Evolutionary conservation across 768 basidiomycete genomes (phyloP).

Genomic region (Porpolomopsis calyptriformis): DNA sequence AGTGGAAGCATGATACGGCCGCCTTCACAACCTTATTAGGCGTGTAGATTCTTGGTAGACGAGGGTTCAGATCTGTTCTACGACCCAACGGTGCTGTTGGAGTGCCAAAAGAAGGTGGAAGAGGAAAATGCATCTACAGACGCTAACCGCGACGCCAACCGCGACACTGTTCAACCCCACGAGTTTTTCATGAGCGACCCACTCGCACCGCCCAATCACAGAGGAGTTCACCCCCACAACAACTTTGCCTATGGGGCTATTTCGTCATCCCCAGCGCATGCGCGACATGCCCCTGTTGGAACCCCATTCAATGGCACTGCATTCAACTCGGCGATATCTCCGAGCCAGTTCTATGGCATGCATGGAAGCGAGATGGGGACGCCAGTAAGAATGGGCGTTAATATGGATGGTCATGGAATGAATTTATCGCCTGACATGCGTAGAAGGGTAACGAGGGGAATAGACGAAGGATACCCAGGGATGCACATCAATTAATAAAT

Average conservation of each 20-base stretch:
- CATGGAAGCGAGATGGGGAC: slow-evolving; percentile 15
- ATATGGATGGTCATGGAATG: slow-evolving; percentile 23
- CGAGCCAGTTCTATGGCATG: slow-evolving; percentile 22
- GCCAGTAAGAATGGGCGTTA: slow-evolving; percentile 31
- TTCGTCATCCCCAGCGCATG: background rate
- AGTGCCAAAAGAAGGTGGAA: slow-evolving; percentile 39
- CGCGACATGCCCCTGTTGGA: background rate
- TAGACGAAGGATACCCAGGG: slow-evolving; percentile 20
- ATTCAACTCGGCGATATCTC: slow-evolving; percentile 19
- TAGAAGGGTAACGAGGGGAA: slow-evolving; percentile 17
- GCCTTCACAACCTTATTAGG: background rate
- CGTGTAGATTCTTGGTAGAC: slow-evolving; percentile 62
- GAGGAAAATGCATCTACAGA: slow-evolving; percentile 26
- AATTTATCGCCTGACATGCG: slow-evolving; percentile 15
- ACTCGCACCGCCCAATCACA: too few species aligned
- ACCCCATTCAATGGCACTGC: slow-evolving; percentile 1
- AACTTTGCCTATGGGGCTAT: background rate
- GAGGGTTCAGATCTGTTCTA: slow-evolving; percentile 64
- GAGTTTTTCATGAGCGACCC: slow-evolving; percentile 4
- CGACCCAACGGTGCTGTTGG: slow-evolving; percentile 50
- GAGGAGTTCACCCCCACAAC: slow-evolving; percentile 15
- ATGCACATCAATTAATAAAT: background rate
- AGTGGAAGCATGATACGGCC: slow-evolving; percentile 14
- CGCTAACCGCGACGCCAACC: background rate
- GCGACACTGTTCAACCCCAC: slow-evolving; percentile 7